Conservation (phyloP, 129 eudicot species). For the Ambrosia trifida region DNA sequence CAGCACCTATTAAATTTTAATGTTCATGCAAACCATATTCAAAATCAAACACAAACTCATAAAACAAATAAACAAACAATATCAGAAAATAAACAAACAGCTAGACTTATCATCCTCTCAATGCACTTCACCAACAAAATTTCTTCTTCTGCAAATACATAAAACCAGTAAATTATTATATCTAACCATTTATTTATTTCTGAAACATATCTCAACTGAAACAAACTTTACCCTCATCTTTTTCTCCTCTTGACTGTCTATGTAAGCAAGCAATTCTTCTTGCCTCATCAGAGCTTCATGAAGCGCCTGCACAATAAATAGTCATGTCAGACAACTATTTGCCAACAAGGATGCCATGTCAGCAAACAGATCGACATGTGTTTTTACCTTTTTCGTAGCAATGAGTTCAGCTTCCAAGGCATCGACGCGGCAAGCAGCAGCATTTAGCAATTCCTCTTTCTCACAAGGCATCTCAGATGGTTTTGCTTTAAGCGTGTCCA, state of each 20-base stretch:
- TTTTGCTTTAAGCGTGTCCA: constrained; percentile 70
- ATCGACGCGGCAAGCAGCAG: constrained; percentile 96
- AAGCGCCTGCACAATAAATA: constrained; percentile 60
- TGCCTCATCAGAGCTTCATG: constrained; percentile 95
- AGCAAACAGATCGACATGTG: neutral
- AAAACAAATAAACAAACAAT: constrained; percentile 19
- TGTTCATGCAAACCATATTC: neutral
- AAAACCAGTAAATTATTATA: constrained; percentile 3
- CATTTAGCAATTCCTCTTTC: constrained; percentile 86
- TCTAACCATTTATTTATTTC: constrained; percentile 14
- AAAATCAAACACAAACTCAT: constrained; percentile 8
- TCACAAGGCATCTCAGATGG: constrained; percentile 95
- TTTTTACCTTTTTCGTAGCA: constrained; percentile 89
- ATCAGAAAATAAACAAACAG: constrained; percentile 19
- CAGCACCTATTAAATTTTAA: neutral
- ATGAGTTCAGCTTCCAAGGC: constrained; percentile 95
- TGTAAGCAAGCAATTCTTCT: constrained; percentile 89
- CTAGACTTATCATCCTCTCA: constrained; percentile 1
- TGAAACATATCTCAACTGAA: neutral
- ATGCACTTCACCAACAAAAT: constrained; percentile 66
- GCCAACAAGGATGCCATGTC: constrained; percentile 2
- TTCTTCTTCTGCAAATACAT: constrained; percentile 73
- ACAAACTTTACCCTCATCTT: constrained; percentile 57
- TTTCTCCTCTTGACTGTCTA: constrained; percentile 78
- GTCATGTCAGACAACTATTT: neutral